phyloP scores from a whole-genome alignment of 176 grass and related monocot species.

The Aechmea fasciata region DNA sequence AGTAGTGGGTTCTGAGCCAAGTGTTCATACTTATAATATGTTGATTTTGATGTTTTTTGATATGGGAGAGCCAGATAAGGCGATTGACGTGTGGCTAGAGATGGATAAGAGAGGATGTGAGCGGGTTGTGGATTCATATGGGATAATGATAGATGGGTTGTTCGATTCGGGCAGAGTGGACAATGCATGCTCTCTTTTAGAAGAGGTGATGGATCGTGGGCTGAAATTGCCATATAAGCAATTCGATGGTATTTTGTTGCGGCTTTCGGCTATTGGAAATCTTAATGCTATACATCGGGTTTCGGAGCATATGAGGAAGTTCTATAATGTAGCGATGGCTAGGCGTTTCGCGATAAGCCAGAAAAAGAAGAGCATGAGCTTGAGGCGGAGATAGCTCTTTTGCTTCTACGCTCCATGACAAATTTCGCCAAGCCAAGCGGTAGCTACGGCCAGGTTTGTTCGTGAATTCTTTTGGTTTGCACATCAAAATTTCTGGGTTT shows the following conservation, averaged over 20 bases:
- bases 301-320: conserved; percentile 85
- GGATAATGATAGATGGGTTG: conserved; percentile 73
- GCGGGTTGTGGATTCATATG: conserved; percentile 60
- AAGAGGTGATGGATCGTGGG: conserved; percentile 59
- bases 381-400: conserved; percentile 47
- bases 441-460: too few species aligned
- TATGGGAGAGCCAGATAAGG: conserved; percentile 53
- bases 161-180: conserved; percentile 63
- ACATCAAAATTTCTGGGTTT: too few species aligned
- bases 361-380: conserved; percentile 79
- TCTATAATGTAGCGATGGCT: conserved; percentile 91
- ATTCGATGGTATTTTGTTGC: conserved; percentile 68
- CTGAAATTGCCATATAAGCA: conserved; percentile 69
- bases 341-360: conserved; percentile 70
- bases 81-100: conserved; percentile 66
- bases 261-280: conserved; percentile 56
- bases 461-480: too few species aligned
- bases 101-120: conserved; percentile 65
- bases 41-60: conserved; percentile 86
- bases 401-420: too few species aligned
- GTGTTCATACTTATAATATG: conserved; percentile 93
- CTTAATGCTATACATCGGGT: conserved; percentile 60
- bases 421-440: too few species aligned
- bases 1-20: conserved; percentile 62
- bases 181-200: conserved; percentile 53